phyloP scores from a whole-genome alignment of 306 rosid genomes.

The Ochetophila trinervis region DNA sequence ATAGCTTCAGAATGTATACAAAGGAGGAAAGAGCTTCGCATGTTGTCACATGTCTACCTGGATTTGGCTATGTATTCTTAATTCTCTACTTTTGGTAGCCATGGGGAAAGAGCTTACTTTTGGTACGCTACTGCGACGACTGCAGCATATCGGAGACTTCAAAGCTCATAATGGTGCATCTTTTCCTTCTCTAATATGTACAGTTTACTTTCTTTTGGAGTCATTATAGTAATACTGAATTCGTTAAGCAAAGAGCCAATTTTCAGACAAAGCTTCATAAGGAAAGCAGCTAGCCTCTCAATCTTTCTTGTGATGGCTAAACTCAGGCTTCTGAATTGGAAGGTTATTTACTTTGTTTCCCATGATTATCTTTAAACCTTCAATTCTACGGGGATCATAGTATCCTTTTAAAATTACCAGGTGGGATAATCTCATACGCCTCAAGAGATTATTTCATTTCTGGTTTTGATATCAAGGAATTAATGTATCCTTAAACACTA shows the following conservation, averaged over 20 bases:
- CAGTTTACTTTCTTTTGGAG: constrained; percentile 40
- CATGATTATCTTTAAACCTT: neutral
- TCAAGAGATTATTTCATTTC: neutral
- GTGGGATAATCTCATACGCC: neutral
- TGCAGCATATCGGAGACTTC: constrained; percentile 31
- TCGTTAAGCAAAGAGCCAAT: constrained; percentile 33
- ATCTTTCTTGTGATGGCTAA: constrained; percentile 23
- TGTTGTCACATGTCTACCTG: constrained; percentile 10
- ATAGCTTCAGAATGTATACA: constrained; percentile 26
- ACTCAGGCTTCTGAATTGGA: constrained; percentile 19
- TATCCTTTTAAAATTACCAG: constrained; percentile 1
- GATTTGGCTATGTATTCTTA: constrained; percentile 29
- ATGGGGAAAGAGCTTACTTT: constrained; percentile 26
- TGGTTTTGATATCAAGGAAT: neutral
- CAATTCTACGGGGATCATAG: constrained; percentile 16
- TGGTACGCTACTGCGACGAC: constrained; percentile 26
- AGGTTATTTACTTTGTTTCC: constrained; percentile 22
- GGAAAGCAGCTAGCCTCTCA: neutral
- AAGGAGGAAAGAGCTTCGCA: constrained; percentile 12
- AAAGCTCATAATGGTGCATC: constrained; percentile 24
- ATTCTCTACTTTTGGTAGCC: constrained; percentile 21
- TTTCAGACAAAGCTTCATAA: constrained; percentile 21
- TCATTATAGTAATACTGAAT: constrained; percentile 30
- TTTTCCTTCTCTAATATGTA: constrained; percentile 39
- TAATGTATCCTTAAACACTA: neutral